Percentiles rank a stretch among this genome's conserved stretches.
These are phyloP conservation scores for Margaritispora aquatica DNA, from an alignment of 495 filamentous ascomycete genomes.

Conservation along the genomic window DNA sequence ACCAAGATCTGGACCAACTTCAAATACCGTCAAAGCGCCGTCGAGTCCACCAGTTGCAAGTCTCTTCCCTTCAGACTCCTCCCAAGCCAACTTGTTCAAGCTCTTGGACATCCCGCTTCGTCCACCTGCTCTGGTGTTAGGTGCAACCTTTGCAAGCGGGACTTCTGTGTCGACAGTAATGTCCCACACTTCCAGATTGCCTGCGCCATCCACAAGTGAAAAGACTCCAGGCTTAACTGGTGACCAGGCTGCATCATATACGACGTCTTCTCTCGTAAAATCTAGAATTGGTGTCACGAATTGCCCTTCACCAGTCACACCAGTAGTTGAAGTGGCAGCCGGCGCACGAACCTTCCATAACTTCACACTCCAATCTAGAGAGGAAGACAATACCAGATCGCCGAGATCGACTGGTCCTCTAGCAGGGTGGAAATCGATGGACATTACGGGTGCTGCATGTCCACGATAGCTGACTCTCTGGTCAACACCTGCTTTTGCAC, in stretches of 20 bases:
- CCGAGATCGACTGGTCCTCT: slow-evolving; percentile 90
- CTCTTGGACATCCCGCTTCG: slow-evolving; percentile 62
- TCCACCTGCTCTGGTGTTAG: slow-evolving; percentile 53
- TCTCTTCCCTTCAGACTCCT: slow-evolving; percentile 76
- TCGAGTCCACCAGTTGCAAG: slow-evolving; percentile 87
- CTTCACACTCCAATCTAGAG: slow-evolving; percentile 94
- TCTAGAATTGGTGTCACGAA: slow-evolving; percentile 71
- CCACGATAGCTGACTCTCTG: slow-evolving; percentile 75
- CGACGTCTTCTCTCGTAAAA: slow-evolving; percentile 86
- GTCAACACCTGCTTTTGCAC: slow-evolving; percentile 93
- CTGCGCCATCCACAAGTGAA: slow-evolving; percentile 85
- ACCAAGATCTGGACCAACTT: slow-evolving; percentile 80
- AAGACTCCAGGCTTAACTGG: slow-evolving; percentile 90
- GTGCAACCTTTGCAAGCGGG: slow-evolving; percentile 69
- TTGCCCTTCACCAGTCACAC: slow-evolving; percentile 31
- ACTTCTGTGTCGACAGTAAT: slow-evolving; percentile 88
- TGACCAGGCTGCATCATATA: slow-evolving; percentile 94
- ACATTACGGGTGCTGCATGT: slow-evolving; percentile 93
- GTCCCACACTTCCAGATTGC: slow-evolving; percentile 94
- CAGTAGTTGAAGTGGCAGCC: slow-evolving; percentile 54
- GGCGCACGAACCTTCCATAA: slow-evolving; percentile 89
- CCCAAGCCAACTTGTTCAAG: slow-evolving; percentile 91
- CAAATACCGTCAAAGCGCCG: slow-evolving; percentile 84
- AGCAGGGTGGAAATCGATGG: slow-evolving; percentile 88
- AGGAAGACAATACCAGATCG: slow-evolving; percentile 80